Evolutionary conservation across 2,329 filamentous ascomycete species (phyloP).

Genomic region (Fusarium nelsonii): DNA sequence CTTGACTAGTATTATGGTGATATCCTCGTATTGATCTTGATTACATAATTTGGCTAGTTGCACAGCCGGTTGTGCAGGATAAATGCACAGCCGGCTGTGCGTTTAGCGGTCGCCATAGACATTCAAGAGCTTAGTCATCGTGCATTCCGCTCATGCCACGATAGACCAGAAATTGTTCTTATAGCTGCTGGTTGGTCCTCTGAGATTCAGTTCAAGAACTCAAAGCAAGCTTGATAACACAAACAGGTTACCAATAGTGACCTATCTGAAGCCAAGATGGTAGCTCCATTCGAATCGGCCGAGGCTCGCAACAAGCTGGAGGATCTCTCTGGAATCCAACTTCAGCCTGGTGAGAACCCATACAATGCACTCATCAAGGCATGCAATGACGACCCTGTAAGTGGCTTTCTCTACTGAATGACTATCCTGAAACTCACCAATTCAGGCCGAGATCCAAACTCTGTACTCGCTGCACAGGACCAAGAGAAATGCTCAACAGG

Average conservation of each 20-base stretch:
- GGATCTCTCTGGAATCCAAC: slow-evolving; percentile 65
- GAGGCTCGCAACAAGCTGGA: slow-evolving; percentile 64
- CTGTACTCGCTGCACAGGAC: slow-evolving; percentile 80
- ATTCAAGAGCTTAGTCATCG: slow-evolving; percentile 37
- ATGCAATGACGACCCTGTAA: slow-evolving; percentile 75
- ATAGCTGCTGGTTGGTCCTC: slow-evolving; percentile 5
- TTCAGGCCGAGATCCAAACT: slow-evolving; percentile 74
- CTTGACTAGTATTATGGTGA: too few species aligned
- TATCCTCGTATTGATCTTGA: too few species aligned
- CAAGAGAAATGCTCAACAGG: slow-evolving; percentile 81
- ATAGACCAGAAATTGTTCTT: slow-evolving; percentile 6
- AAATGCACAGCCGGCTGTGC: too few species aligned
- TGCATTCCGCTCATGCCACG: slow-evolving; percentile 18
- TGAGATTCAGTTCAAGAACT: neutral
- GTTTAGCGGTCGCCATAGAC: too few species aligned
- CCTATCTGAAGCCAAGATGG: slow-evolving; percentile 20
- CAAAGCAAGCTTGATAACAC: neutral
- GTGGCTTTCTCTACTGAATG: slow-evolving; percentile 33
- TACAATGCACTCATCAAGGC: slow-evolving; percentile 79
- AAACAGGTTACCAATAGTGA: neutral
- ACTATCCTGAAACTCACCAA: neutral
- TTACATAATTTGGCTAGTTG: too few species aligned
- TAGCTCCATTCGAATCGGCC: slow-evolving; percentile 41
- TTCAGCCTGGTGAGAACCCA: slow-evolving; percentile 73
- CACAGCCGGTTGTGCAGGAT: too few species aligned